phyloP scores from a whole-genome alignment of 2,329 filamentous ascomycete species.

The Apiospora sp. region DNA sequence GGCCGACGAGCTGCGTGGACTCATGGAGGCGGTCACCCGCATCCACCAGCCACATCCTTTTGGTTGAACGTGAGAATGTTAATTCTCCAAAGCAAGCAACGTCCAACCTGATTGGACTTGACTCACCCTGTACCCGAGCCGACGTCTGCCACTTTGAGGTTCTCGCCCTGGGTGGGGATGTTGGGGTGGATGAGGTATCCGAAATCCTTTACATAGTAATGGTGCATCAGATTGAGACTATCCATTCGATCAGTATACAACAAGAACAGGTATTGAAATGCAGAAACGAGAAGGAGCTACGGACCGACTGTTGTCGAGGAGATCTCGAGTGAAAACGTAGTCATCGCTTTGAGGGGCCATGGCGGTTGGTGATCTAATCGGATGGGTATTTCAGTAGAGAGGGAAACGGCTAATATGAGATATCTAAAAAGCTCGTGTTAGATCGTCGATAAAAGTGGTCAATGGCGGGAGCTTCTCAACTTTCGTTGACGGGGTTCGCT shows the following conservation, averaged over 20 bases:
- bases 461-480: not conserved
- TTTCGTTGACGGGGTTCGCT: not conserved
- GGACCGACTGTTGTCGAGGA: conserved; percentile 27
- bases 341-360: conserved; percentile 26
- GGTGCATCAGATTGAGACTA: conserved; percentile 31
- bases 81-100: not conserved
- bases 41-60: conserved; percentile 28
- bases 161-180: conserved; percentile 27
- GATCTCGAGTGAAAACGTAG: conserved; percentile 26
- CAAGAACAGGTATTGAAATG: not conserved
- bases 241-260: not conserved
- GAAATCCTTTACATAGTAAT: conserved; percentile 28
- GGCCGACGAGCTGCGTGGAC: conserved; percentile 31
- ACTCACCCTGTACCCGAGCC: conserved; percentile 34
- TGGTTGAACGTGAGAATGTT: not conserved
- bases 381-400: not conserved
- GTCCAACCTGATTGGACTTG: not conserved
- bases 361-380: conserved; percentile 5
- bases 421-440: not conserved
- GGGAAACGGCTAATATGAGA: not conserved
- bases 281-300: not conserved
- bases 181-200: conserved; percentile 33
- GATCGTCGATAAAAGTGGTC: not conserved
- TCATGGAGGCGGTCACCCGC: conserved; percentile 24
- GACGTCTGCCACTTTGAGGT: conserved; percentile 33